phyloP scores from a whole-genome alignment of 2,329 filamentous ascomycete species.

The Cercospora zeae-maydis region DNA sequence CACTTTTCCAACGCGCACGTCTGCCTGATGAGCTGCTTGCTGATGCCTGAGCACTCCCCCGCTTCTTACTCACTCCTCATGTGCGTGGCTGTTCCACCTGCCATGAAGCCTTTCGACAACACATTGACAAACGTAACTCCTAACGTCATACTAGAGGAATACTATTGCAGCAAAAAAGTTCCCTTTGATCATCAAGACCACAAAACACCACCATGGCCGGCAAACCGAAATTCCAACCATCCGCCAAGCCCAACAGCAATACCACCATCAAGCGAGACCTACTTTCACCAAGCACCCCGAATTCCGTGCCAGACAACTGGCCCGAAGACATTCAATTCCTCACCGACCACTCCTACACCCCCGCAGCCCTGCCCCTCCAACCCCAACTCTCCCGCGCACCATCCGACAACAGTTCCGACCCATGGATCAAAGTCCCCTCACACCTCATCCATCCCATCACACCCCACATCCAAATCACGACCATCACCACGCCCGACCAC shows the following conservation, averaged over 20 bases:
- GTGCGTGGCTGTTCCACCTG: background rate
- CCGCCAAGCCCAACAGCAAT: background rate
- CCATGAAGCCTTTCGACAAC: background rate
- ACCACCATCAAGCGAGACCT: background rate
- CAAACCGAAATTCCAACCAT: background rate
- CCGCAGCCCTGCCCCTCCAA: conserved; percentile 27
- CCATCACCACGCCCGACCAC: conserved; percentile 42
- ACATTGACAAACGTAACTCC: background rate
- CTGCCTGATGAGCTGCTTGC: background rate
- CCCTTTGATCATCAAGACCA: background rate
- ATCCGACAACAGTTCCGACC: conserved; percentile 22
- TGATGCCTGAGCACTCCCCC: background rate
- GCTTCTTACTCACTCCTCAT: background rate
- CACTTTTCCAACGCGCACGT: background rate
- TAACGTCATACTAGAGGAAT: background rate
- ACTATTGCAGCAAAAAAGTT: no score
- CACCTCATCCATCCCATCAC: conserved; percentile 33
- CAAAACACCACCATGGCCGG: background rate
- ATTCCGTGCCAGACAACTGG: conserved; percentile 31
- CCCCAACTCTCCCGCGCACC: conserved; percentile 29
- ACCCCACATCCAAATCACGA: conserved; percentile 41
- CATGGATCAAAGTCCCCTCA: conserved; percentile 25
- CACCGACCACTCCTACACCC: conserved; percentile 33
- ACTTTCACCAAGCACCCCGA: background rate
- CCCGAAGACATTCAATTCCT: conserved; percentile 33